These are phyloP conservation scores for Rhynchospora pubera DNA, from an alignment of 176 grass and related monocot genomes.

Conservation along the genomic window DNA sequence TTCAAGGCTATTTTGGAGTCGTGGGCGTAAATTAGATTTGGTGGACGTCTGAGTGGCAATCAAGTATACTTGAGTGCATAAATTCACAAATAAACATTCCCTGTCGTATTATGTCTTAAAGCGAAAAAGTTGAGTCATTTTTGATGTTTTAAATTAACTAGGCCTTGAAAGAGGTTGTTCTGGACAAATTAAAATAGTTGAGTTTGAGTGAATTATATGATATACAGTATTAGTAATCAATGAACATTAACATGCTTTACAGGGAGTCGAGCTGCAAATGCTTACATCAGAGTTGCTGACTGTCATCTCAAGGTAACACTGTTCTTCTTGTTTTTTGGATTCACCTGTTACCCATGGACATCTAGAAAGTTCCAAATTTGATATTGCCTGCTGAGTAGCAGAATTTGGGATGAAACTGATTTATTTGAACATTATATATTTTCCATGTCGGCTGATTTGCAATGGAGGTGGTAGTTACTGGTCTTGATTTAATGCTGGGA, in stretches of 20 bases:
- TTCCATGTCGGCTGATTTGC: background rate
- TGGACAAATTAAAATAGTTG: constrained; percentile 1
- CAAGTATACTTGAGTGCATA: background rate
- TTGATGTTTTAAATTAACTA: background rate
- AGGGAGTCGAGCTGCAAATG: constrained; percentile 84
- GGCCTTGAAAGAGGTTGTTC: background rate
- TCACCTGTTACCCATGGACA: constrained; percentile 8
- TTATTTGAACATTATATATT: background rate
- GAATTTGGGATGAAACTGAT: background rate
- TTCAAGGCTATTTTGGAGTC: background rate
- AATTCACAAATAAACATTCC: background rate
- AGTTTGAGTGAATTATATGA: background rate
- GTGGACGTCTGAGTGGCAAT: background rate
- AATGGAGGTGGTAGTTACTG: background rate
- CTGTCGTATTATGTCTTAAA: background rate
- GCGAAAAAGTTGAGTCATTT: background rate
- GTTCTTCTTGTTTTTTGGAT: constrained; percentile 15
- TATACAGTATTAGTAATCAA: background rate
- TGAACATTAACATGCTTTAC: constrained; percentile 23
- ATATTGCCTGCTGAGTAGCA: background rate
- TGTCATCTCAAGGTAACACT: constrained; percentile 68
- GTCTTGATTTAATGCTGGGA: background rate
- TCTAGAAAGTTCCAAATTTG: constrained; percentile 9
- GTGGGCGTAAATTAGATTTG: background rate
- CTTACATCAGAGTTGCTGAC: constrained; percentile 74